Evolutionary conservation across 768 basidiomycete genomes (phyloP), one percentile per base, ranked within the genome.

Genomic region (Auriscalpium orientale): DNA sequence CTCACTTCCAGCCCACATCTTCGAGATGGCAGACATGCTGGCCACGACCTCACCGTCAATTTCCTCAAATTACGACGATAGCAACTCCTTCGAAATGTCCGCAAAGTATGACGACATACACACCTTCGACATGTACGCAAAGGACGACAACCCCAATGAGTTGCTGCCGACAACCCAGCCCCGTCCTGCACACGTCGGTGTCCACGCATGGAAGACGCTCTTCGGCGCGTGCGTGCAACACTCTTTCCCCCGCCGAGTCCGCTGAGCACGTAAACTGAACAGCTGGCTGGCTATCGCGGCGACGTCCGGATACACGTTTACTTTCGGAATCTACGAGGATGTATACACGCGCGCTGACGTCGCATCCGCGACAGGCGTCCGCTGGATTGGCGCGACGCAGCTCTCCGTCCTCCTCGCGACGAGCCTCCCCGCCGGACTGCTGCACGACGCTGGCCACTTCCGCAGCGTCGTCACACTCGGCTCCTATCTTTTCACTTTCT

Each of bases 381-480:
- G 76, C 47, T 80, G 79, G 79, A 76, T 80, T 48, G 79, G 79
- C 4, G 76, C 76, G 51, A 71, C 76, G 44, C 76, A 78, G 57
- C 67, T 78, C 11, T 79, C 77, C 40, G 66, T 80, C 49, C 70
- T 76, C 40, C 74, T 77, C 56, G 69, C 71, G 1, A 67, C 72
- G 1, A 75, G 76, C 13, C 58, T 75, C 5, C 28, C 76, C 4
- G 71, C 72, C 8, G 79, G 78, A 6, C 65, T 67, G 9, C 69
- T 73, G 9, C 78, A 77, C 54, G 79, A 81, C 58, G 66, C 68
- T 8, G 79, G 80, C 38, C 79, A 79, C 59, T 80, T 79, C 71
- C 74, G 53, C 58, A 63, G 70, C 62, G 62, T 64, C 18, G 43
- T 69, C 64, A 10, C 53, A 58, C 45, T 56, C 65, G 43, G 70